Conservation (phyloP, 2,329 filamentous ascomycete species). For the Emmonsiellopsis sp. region DNA sequence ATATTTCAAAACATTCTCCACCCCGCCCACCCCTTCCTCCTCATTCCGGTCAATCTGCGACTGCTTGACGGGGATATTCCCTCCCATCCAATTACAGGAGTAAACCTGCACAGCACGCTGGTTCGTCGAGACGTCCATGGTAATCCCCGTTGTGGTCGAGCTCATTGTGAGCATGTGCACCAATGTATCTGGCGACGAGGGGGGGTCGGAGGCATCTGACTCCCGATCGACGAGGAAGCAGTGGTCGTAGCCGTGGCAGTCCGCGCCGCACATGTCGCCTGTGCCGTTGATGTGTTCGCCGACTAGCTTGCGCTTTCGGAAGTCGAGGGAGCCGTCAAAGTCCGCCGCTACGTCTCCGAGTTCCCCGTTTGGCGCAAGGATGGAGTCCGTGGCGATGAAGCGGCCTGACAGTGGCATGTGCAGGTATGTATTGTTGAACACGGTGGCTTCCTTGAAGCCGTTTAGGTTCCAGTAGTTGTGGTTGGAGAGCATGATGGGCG, state of each 20-base stretch:
- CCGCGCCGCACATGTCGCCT: constrained; percentile 59
- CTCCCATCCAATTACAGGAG: constrained; percentile 69
- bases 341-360: constrained; percentile 72
- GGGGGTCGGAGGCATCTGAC: constrained; percentile 15
- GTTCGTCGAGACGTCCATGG: constrained; percentile 70
- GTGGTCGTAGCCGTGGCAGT: constrained; percentile 76
- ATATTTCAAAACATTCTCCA: constrained; percentile 49
- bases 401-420: constrained; percentile 39
- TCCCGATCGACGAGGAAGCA: constrained; percentile 41
- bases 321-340: constrained; percentile 40
- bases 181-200: constrained; percentile 24
- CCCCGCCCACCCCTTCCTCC: constrained; percentile 36
- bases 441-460: constrained; percentile 35
- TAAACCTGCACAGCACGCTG: constrained; percentile 87
- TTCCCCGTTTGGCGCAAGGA: constrained; percentile 65
- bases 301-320: constrained; percentile 70
- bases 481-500: constrained; percentile 44
- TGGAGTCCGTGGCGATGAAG: constrained; percentile 43
- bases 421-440: constrained; percentile 36
- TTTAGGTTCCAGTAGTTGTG: constrained; percentile 46
- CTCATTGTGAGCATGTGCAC: constrained; percentile 50
- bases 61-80: constrained; percentile 39
- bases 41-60: constrained; percentile 43
- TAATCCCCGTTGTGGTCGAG: constrained; percentile 68
- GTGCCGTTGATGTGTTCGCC: constrained; percentile 60